phyloP scores from a whole-genome alignment of 2,329 filamentous ascomycete species.

The Basipetospora chlamydospora region DNA sequence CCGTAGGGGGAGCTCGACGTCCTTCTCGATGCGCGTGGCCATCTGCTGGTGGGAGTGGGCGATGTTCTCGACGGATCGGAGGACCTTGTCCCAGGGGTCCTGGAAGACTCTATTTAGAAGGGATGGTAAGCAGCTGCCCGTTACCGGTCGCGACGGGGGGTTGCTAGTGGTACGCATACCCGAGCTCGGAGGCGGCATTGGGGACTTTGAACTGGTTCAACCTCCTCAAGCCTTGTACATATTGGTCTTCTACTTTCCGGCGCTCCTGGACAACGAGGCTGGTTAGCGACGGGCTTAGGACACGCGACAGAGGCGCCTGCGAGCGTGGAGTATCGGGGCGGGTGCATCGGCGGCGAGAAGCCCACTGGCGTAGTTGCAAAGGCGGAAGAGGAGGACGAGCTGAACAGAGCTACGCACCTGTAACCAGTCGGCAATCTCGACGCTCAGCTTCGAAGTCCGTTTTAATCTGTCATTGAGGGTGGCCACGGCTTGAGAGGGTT shows the following conservation, averaged over 20 bases:
- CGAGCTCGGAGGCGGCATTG: constrained; percentile 66
- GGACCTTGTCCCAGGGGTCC: constrained; percentile 76
- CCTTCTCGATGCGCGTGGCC: constrained; percentile 67
- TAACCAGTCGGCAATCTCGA: constrained; percentile 90
- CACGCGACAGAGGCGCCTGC: too few species aligned
- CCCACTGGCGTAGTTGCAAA: background rate
- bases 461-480: constrained; percentile 78
- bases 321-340: too few species aligned
- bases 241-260: constrained; percentile 79
- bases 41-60: constrained; percentile 74
- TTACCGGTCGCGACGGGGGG: too few species aligned
- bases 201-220: constrained; percentile 61
- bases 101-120: constrained; percentile 59
- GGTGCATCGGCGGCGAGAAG: background rate
- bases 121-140: too few species aligned
- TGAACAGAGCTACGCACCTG: constrained; percentile 45
- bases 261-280: constrained; percentile 88
- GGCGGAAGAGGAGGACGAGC: background rate
- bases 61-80: constrained; percentile 63
- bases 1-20: constrained; percentile 74
- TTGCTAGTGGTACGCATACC: constrained; percentile 45
- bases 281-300: background rate
- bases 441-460: constrained; percentile 73
- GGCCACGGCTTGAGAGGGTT: constrained; percentile 67
- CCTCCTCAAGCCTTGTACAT: constrained; percentile 69